Percentiles rank a stretch among this genome's conserved stretches.
Evolutionary conservation across 495 filamentous ascomycete genomes (phyloP).

Genomic region (Aspergillus cristatus): DNA sequence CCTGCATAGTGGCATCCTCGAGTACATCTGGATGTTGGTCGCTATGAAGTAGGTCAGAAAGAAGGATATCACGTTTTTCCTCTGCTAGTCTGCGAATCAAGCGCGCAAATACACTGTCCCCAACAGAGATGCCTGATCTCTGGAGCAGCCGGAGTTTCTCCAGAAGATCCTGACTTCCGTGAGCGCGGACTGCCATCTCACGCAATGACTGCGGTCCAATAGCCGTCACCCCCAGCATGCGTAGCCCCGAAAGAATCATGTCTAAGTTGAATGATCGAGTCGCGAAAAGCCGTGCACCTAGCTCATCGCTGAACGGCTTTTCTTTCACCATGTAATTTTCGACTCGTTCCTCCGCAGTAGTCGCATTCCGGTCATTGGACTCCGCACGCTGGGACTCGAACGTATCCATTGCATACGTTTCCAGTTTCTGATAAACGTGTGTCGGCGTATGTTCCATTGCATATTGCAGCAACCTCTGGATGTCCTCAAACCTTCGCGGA

Average conservation of each 20-base stretch:
- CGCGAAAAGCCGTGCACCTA: conserved; percentile 65
- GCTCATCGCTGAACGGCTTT: conserved; percentile 41
- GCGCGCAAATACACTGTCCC: conserved; percentile 47
- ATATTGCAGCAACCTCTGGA: conserved; percentile 35
- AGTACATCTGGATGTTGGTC: conserved; percentile 71
- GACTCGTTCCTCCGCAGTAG: background rate
- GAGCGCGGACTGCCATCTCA: conserved; percentile 55
- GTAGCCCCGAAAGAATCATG: conserved; percentile 52
- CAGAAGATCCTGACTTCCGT: conserved; percentile 41
- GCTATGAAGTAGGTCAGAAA: conserved; percentile 51
- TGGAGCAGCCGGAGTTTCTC: conserved; percentile 47
- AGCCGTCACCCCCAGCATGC: conserved; percentile 51
- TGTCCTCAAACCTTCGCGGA: conserved; percentile 27
- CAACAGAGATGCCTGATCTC: conserved; percentile 48
- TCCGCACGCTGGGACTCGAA: conserved; percentile 8
- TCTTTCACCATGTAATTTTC: conserved; percentile 7
- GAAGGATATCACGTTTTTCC: conserved; percentile 44
- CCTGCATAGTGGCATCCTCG: conserved; percentile 53
- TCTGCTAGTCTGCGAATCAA: conserved; percentile 49
- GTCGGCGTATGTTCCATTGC: conserved; percentile 22
- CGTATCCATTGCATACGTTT: conserved; percentile 14
- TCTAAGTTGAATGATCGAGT: conserved; percentile 58
- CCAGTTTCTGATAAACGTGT: conserved; percentile 14
- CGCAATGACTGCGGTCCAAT: conserved; percentile 68
- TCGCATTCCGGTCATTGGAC: background rate